phyloP scores from a whole-genome alignment of 257 asterid genomes.

The Linderniella brevidens region DNA sequence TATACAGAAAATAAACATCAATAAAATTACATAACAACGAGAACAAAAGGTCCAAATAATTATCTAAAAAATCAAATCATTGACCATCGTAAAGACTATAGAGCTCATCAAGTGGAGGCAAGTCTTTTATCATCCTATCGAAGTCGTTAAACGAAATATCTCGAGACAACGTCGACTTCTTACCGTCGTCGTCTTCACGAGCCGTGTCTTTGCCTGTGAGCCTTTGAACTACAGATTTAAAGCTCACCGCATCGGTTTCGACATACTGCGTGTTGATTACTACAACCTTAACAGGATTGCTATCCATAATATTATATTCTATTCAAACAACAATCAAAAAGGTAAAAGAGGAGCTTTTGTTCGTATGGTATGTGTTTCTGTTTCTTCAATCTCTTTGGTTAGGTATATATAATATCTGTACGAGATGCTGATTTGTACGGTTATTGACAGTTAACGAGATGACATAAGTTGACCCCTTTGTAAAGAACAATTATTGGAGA shows the following conservation, averaged over 20 bases:
- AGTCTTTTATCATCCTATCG: constrained; percentile 25
- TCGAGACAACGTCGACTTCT: constrained; percentile 11
- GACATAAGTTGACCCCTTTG: not conserved
- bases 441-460: not conserved
- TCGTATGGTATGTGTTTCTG: not conserved
- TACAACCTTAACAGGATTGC: constrained; percentile 30
- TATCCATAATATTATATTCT: constrained; percentile 7
- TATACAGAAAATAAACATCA: no score
- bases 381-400: no score
- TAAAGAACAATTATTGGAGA: not conserved
- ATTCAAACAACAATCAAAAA: not conserved
- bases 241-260: constrained; percentile 45
- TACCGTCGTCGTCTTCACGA: constrained; percentile 1
- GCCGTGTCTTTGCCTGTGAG: constrained; percentile 45
- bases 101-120: constrained; percentile 36
- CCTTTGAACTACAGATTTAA: constrained; percentile 54
- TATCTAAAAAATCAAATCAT: no score
- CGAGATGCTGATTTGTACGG: not conserved
- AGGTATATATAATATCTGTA: no score
- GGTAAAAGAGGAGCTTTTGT: not conserved
- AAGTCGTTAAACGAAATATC: constrained; percentile 27
- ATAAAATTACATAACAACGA: no score
- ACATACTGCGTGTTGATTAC: constrained; percentile 47
- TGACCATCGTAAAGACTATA: not conserved
- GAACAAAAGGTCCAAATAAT: no score